Conservation (phyloP, 2,329 filamentous ascomycete genomes). For the Ceratocystis papillata region DNA sequence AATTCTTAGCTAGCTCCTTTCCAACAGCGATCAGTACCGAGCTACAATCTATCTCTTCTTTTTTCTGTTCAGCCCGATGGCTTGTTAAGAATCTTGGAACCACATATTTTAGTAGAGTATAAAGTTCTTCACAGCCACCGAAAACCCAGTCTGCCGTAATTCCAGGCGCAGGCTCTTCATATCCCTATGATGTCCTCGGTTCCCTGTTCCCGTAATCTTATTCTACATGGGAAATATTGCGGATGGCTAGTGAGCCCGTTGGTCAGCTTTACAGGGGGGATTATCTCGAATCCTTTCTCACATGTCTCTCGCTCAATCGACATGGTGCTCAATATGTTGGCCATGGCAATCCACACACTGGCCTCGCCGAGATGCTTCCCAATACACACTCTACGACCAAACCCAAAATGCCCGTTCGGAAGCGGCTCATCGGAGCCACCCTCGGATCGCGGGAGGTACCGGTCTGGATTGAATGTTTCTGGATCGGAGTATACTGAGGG, state of each 20-base stretch:
- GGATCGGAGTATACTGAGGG: slow-evolving; percentile 34
- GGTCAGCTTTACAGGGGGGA: slow-evolving; percentile 29
- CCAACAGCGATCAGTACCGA: no score
- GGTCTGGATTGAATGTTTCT: slow-evolving; percentile 38
- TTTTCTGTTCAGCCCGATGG: no score
- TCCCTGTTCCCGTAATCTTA: slow-evolving; percentile 23
- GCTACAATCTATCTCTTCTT: no score
- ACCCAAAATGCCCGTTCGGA: slow-evolving; percentile 42
- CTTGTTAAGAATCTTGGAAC: no score
- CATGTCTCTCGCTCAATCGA: slow-evolving; percentile 25
- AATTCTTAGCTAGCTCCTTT: no score
- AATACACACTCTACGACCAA: slow-evolving; percentile 42
- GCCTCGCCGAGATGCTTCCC: slow-evolving; percentile 42
- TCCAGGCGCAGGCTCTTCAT: no score
- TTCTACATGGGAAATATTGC: slow-evolving; percentile 27
- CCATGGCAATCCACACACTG: slow-evolving; percentile 35
- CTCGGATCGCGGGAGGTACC: slow-evolving; percentile 32
- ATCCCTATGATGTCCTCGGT: not conserved
- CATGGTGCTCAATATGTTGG: slow-evolving; percentile 34
- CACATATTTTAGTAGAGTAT: no score
- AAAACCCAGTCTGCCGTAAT: no score
- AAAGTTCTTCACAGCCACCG: no score
- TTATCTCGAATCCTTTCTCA: slow-evolving; percentile 31
- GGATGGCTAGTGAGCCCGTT: slow-evolving; percentile 29
- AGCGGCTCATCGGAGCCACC: slow-evolving; percentile 37